Evolutionary conservation across 345 rosid species (phyloP), one percentile per base, ranked within the genome.

Genomic region (Isatis tinctoria): DNA sequence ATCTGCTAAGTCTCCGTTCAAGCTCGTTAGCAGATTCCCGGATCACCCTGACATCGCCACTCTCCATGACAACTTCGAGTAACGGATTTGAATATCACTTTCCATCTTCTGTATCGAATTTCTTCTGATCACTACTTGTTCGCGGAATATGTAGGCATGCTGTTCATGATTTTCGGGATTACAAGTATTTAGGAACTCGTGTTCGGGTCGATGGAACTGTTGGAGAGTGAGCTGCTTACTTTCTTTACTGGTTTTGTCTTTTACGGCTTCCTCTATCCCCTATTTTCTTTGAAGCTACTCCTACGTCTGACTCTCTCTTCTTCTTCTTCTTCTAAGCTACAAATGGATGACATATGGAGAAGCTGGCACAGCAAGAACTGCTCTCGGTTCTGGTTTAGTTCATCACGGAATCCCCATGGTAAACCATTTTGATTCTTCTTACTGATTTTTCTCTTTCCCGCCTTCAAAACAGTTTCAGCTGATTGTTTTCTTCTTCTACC

Each of bases 331-430:
- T 39, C 44, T 3, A 37, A 76, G 99, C 76, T 95, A 95, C 82
- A 90, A 92, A 85, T 95, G 99, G 98, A 86, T 95, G 90, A 95
- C 99, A 20, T 95, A 82, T 79, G 96, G 98, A 77, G 99, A 95
- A 82, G 97, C 79, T 37, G 94, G 91, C 57, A 87, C 96, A 28
- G 97, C 97, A 43, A 89, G 98, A 54, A 78, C 92, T 58, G 88
- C 88, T 22, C 59, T 95, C 33, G 99, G 99, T 77, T 90, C 98
- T 67, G 98, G 89, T 61, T 84, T 95, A 49, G 54, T 87, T 60
- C 76, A 82, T 78, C 82, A 90, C 47, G 97, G 98, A 64, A 82
- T 92, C 79, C 77, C 86, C 6, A 73, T 80, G 92, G 99, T 87
- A 60, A 65, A 0, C 6, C 1, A 3, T 56, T 52, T 44, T 16